Base-by-base conservation (phyloP, 495 filamentous ascomycete genomes). In the Halenospora varia region DNA sequence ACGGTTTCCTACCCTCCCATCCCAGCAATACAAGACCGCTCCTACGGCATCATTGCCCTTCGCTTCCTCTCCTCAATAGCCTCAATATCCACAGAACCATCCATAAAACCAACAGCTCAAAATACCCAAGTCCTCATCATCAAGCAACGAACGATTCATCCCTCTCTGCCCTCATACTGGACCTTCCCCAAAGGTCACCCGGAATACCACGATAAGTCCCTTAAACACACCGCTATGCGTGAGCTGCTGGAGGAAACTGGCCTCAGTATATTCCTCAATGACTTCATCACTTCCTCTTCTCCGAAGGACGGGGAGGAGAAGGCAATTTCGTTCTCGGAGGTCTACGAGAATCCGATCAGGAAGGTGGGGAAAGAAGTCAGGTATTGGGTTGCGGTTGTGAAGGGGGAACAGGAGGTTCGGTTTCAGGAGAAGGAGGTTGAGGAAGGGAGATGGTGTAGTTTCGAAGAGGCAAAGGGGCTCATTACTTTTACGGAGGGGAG, bases 151-250 rank as follows among this genome's bases (percentile, higher is more conserved):
- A 22, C 18, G 3, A 26, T n/a, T 9, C 20, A 50, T 17, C 9
- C 48, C 17, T 22, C 15, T n/a, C 44, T 47, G n/a, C 48, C 48
- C 23, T 23, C 19, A 9, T 50, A 24, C 48, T 50, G 48, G 48
- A 24, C 20, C 6, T n/a, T 50, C 13, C 48, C 48, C 23, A 50
- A 50, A 50, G 48, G 48, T 26, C 48, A 50, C 48, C 20, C 48
- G 4, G 23, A 50, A 50, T 15, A 11, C 48, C 13, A 23, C 17
- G 48, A 50, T 24, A 6, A 6, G 8, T 3, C 3, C 19, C 6
- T 20, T 3, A n/a, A 15, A 20, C 13, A 23, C 19, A 50, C 48
- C 9, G 48, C 48, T 24, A 50, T 50, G 8, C 48, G 48, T 6
- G 48, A 50, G 20, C 48, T 50, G 20, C 13, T 3, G 4, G 48